These are phyloP conservation scores for Hypoxylon sp. DNA, from an alignment of 2,329 filamentous ascomycete genomes.

Conservation along the genomic window DNA sequence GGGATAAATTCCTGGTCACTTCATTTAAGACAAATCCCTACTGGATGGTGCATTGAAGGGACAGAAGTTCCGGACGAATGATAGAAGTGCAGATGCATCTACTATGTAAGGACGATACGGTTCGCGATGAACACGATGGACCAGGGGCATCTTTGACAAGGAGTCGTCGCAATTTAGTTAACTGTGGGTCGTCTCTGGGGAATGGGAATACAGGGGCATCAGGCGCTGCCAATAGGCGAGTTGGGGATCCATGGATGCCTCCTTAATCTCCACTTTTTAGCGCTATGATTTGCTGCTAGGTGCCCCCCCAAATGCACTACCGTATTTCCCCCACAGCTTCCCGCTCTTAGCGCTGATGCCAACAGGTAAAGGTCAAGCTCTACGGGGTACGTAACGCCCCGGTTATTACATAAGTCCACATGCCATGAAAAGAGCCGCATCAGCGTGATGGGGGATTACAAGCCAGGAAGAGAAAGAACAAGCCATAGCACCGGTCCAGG, in stretches of 20 bases:
- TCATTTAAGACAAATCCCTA: slow-evolving; percentile 1
- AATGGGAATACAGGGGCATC: not conserved
- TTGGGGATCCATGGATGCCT: slow-evolving; percentile 1
- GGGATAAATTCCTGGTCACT: not conserved
- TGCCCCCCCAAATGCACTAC: slow-evolving; percentile 20
- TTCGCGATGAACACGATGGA: slow-evolving; percentile 23
- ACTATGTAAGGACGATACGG: slow-evolving; percentile 24
- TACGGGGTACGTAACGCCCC: slow-evolving; percentile 12
- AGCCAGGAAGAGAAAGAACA: slow-evolving; percentile 15
- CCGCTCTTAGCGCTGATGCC: slow-evolving; percentile 38
- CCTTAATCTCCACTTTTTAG: slow-evolving; percentile 25
- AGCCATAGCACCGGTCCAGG: slow-evolving; percentile 20
- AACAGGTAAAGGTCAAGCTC: slow-evolving; percentile 9
- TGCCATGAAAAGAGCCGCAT: slow-evolving; percentile 39
- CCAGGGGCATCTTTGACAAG: not conserved
- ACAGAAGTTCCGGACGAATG: slow-evolving; percentile 25
- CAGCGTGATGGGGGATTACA: slow-evolving; percentile 5
- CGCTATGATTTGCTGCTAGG: slow-evolving; percentile 25
- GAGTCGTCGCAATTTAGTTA: slow-evolving; percentile 7
- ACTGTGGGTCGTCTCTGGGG: slow-evolving; percentile 13
- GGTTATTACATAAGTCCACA: slow-evolving; percentile 1
- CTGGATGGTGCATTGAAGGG: slow-evolving; percentile 15
- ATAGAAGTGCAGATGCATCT: slow-evolving; percentile 16
- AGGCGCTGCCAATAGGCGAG: not conserved
- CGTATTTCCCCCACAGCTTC: slow-evolving; percentile 16